phyloP scores from a whole-genome alignment of 2,329 filamentous ascomycete genomes.

The Aspergillus sp. region DNA sequence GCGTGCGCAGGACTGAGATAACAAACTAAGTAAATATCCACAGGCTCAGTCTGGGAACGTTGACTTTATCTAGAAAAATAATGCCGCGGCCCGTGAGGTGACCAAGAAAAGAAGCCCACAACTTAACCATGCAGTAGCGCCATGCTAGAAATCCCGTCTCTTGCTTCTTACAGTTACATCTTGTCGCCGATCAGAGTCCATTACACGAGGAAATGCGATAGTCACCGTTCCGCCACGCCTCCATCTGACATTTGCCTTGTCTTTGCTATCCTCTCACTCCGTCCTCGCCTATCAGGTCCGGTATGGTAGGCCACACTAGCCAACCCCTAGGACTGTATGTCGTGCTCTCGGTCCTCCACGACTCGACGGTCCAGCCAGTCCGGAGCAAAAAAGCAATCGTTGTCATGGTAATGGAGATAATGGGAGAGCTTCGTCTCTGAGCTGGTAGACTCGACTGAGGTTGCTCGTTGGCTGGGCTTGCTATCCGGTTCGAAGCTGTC shows the following conservation, averaged over 20 bases:
- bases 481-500: background rate
- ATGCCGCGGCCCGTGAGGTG: background rate
- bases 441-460: constrained; percentile 10
- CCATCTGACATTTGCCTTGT: too few species aligned
- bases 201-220: background rate
- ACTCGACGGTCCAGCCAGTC: constrained; percentile 21
- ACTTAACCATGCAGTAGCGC: constrained; percentile 8
- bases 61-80: background rate
- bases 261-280: too few species aligned
- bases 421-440: constrained; percentile 27
- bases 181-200: background rate
- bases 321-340: background rate
- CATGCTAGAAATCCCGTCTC: background rate
- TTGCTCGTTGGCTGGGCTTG: constrained; percentile 2
- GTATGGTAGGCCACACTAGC: background rate
- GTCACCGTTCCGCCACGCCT: background rate
- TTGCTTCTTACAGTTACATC: background rate
- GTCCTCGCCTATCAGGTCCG: background rate
- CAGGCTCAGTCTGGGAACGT: background rate
- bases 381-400: constrained; percentile 36
- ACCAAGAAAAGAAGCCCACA: background rate
- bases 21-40: background rate
- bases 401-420: constrained; percentile 37
- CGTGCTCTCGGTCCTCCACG: background rate
- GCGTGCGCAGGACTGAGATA: background rate